phyloP scores from a whole-genome alignment of 768 basidiomycete genomes.

The Hirschioporus abietinus region DNA sequence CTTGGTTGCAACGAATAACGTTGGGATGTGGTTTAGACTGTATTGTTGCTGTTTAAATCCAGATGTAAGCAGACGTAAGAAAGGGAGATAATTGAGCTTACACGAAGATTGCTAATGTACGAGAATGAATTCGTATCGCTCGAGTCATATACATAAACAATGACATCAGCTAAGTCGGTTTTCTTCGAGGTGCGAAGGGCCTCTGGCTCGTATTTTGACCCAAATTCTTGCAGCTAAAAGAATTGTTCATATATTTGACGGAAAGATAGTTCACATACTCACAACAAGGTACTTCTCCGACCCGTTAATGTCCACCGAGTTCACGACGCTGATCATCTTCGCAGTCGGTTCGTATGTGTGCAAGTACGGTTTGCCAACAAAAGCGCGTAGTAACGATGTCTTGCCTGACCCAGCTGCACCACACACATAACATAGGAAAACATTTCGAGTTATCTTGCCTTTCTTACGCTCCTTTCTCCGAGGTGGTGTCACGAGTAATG shows the following conservation, averaged over 20 bases:
- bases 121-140: constrained; percentile 99
- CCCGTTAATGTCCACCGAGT: constrained; percentile 90
- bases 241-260: constrained; percentile 3
- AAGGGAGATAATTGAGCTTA: constrained; percentile 31
- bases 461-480: constrained; percentile 81
- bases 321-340: constrained; percentile 88
- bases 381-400: constrained; percentile 78
- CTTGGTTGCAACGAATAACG: constrained; percentile 97
- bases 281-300: constrained; percentile 96
- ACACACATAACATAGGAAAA: constrained; percentile 89
- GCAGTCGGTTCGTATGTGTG: constrained; percentile 83
- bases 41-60: constrained; percentile 80
- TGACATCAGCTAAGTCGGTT: constrained; percentile 88
- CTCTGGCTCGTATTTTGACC: constrained; percentile 91
- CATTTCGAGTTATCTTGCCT: constrained; percentile 84
- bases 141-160: constrained; percentile 94
- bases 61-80: constrained; percentile 9
- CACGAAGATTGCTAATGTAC: constrained; percentile 94
- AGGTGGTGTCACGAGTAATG: constrained; percentile 79
- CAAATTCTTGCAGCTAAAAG: constrained; percentile 89
- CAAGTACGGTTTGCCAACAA: constrained; percentile 77
- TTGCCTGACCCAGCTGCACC: constrained; percentile 97
- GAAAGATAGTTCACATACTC: constrained; percentile 29
- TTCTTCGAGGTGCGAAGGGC: constrained; percentile 85
- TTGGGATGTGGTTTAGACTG: constrained; percentile 90